These are phyloP conservation scores for Metschnikowia orientalis DNA, from an alignment of 805 yeast species.

Conservation along the genomic window DNA sequence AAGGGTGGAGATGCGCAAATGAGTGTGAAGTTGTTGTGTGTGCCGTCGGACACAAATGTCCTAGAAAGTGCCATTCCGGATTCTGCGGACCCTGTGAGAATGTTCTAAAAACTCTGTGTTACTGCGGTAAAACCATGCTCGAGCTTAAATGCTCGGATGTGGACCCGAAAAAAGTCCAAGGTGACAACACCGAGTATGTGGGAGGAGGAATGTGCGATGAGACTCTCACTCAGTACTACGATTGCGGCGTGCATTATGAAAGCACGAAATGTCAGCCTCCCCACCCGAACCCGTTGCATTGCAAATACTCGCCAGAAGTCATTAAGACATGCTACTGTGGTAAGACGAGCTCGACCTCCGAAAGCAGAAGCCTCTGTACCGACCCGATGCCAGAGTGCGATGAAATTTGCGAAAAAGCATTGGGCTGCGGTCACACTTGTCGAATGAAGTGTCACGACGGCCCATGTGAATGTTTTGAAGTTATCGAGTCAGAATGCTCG, in stretches of 20 bases:
- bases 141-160: slow-evolving; percentile 43
- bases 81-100: slow-evolving; percentile 72
- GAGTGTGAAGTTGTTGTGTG: slow-evolving; percentile 62
- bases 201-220: slow-evolving; percentile 35
- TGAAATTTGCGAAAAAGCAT: slow-evolving; percentile 52
- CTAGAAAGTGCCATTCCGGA: slow-evolving; percentile 67
- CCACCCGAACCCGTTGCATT: slow-evolving; percentile 24
- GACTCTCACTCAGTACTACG: slow-evolving; percentile 46
- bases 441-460: slow-evolving; percentile 72
- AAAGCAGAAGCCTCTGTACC: slow-evolving; percentile 55
- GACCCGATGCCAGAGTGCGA: slow-evolving; percentile 81
- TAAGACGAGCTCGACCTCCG: slow-evolving; percentile 43
- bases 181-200: slow-evolving; percentile 19
- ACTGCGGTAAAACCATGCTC: slow-evolving; percentile 62
- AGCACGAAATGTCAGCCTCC: slow-evolving; percentile 50
- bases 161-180: slow-evolving; percentile 30
- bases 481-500: slow-evolving; percentile 50
- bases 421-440: slow-evolving; percentile 74
- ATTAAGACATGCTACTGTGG: slow-evolving; percentile 81
- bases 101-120: slow-evolving; percentile 50
- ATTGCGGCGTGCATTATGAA: slow-evolving; percentile 63
- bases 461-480: slow-evolving; percentile 59
- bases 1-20: slow-evolving; percentile 65
- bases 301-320: slow-evolving; percentile 60
- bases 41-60: slow-evolving; percentile 62